Evolutionary conservation across 345 rosid genomes (phyloP), one percentile per base, ranked within the genome.

Genomic region (Xanthoceras sorbifolium): DNA sequence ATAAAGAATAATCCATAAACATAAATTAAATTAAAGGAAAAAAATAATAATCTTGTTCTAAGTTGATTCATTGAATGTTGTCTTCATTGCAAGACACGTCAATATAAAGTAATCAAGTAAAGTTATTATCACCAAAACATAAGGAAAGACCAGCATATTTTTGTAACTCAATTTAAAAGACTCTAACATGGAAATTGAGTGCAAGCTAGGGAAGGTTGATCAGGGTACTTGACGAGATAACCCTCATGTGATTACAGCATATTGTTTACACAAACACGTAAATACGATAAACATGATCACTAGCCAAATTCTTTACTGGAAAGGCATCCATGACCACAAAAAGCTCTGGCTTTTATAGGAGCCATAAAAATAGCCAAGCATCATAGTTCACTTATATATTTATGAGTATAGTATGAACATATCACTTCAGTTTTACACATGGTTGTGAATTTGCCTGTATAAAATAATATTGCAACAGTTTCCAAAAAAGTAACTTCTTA

Each of bases 1-100:
- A 78, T 46, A 76, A 52, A 11, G 68, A 14, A 62, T 38, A 9
- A 42, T 10, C 1, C 57, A 57, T 15, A 28, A 60, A 73, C 59
- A 59, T n/a, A 42, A 38, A 72, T 11, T 0, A 12, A 40, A 22
- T n/a, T n/a, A n/a, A n/a, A n/a, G n/a, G n/a, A n/a, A 59, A 23
- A 29, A 20, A 22, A n/a, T 32, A 6, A 10, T 28, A 10, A 8
- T 6, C 14, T 17, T 12, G 9, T 38, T 38, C 28, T 4, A 40
- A 67, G 57, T 25, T 10, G 42, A 40, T 22, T 55, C 31, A 57
- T 1, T 4, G 3, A 40, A 67, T 23, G 15, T 15, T 26, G 22
- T 22, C 60, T 4, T 9, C 48, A 34, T 4, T 36, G 50, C 59
- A 46, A 44, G 23, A 17, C 0, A 69, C 25, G 3, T 48, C 44